Percentiles rank a stretch among this genome's conserved stretches.
phyloP scores from a whole-genome alignment of 2,329 filamentous ascomycete species.

The Paraphoma chrysanthemicola region DNA sequence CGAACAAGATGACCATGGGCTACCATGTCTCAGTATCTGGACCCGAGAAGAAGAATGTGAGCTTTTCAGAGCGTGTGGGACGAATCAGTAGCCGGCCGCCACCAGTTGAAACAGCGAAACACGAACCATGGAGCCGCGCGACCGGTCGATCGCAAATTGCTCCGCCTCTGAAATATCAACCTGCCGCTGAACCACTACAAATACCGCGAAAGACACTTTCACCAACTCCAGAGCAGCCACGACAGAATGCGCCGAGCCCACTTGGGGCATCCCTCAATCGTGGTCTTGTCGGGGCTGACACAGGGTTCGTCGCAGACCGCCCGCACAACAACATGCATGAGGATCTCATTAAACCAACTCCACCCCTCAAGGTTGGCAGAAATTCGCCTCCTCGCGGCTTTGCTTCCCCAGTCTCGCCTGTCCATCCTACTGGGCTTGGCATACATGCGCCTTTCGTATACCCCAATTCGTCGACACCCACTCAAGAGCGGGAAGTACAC shows the following conservation, averaged over 20 bases:
- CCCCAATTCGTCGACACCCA: conserved; percentile 39
- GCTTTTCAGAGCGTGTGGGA: conserved; percentile 36
- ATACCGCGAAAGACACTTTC: conserved; percentile 48
- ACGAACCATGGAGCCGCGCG: conserved; percentile 72
- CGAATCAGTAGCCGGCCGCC: conserved; percentile 31
- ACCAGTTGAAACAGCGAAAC: conserved; percentile 54
- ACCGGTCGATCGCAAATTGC: conserved; percentile 72
- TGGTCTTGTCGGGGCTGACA: conserved; percentile 33
- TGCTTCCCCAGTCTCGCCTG: conserved; percentile 41
- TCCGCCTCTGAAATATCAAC: conserved; percentile 68
- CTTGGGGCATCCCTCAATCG: conserved; percentile 29
- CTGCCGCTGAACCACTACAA: conserved; percentile 62
- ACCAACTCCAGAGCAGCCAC: conserved; percentile 21
- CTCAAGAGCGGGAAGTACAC: conserved; percentile 24
- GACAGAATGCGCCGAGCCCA: conserved; percentile 34
- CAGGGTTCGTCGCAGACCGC: conserved; percentile 37
- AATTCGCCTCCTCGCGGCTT: conserved; percentile 43
- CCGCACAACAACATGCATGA: conserved; percentile 35
- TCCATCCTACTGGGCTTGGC: conserved; percentile 25
- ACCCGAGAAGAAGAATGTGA: conserved; percentile 37
- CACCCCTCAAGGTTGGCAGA: conserved; percentile 51
- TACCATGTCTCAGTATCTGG: conserved; percentile 44
- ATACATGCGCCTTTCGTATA: conserved; percentile 33
- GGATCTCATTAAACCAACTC: conserved; percentile 51
- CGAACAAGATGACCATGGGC: conserved; percentile 30